Base-by-base conservation (phyloP, 2,329 filamentous ascomycete genomes). In the Microdochium trichocladiopsis region DNA sequence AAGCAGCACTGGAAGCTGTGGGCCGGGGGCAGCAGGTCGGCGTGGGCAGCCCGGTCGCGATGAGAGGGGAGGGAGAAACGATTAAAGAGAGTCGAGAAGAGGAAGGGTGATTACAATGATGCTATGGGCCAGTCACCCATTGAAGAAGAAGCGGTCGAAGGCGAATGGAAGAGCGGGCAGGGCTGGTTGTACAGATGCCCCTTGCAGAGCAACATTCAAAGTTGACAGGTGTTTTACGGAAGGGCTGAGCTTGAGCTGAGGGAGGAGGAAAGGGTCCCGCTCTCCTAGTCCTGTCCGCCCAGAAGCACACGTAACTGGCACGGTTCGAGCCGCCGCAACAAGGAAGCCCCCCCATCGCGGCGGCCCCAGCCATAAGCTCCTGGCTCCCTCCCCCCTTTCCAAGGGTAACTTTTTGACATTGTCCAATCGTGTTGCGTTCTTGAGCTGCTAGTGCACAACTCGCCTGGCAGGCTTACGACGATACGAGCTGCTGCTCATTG, bases 1-100 rank as follows among this genome's bases (percentile, higher is more conserved):
- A 45, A 18, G 41, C 41, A n/a, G n/a, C 16, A 18, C 41, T 45
- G 16, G 41, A 18, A 45, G 41, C 41, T 45, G 41, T 16, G 14
- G 41, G 41, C 14, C 41, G 14, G 23, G 23, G 24, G 47, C 33
- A 31, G 50, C 49, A 50, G 47, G 50, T 48, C 41, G 21, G 47
- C 28, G 21, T 51, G 48, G 52, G 11, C 37, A 36, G 48, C 51
- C 37, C 50, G 53, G 55, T 54, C 51, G 50, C 36, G 51, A 28
- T 45, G 31, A 23, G 31, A 23, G 51, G 10, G 50, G 11, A 45
- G 31, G 45, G 48, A 51, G 53, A 33, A 52, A 36, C 24, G 55
- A 56, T 63, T 60, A 73, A 72, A 61, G 71, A 74, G 59, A 68
- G 70, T 73, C 62, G 60, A 66, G 69, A 74, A 72, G 62, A 60